Evolutionary conservation across 176 grass and related monocot genomes (phyloP), one percentile per base, ranked within the genome.

Genomic region (Secale cereale): DNA sequence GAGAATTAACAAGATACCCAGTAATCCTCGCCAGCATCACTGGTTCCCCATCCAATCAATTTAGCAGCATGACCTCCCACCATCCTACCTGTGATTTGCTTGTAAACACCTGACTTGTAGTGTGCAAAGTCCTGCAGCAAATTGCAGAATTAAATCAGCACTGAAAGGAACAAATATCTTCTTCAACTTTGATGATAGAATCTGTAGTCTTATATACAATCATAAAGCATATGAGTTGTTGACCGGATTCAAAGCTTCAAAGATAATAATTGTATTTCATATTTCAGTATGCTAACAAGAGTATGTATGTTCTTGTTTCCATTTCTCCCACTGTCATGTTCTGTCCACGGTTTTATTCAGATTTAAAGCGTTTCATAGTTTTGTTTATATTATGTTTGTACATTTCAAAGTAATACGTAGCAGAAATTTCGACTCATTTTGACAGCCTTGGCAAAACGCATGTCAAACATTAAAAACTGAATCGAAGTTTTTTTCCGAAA

Each of bases 61-160:
- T 94, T 98, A 22, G 95, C 91, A 14, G 96, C 93, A 87, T 98
- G 93, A 48, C 96, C 96, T 8, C 93, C 96, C 87, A 98, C 92
- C 15, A 78, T 35, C 39, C 50, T 87, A 83, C 96, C 96, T 0
- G 93, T 91, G 60, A 95, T 74, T 36, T 97, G 92, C 70, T 97
- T 97, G 88, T 97, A 97, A 23, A 97, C 92, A 90, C 95, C 95
- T 64, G 92, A 94, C 82, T 97, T 97, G 77, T 97, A 97, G 86
- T 97, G 92, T 45, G 95, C 95, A 77, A 97, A 97, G 73, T 97
- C 95, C 95, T 97, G 62, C 15, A 70, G 43, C 35, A 85, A 36
- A 78, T 62, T 77, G 35, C 61, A 89, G 9, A 46, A 33, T 8
- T 41, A 59, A 46, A 74, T 83, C 61, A 89, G 37, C 43, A 86